A percentile compares a stretch with the other conserved stretches of the same genome.
Conservation (phyloP, 192 early-diverging fungal genomes). For the Rhizoclosmatium globosum region DNA sequence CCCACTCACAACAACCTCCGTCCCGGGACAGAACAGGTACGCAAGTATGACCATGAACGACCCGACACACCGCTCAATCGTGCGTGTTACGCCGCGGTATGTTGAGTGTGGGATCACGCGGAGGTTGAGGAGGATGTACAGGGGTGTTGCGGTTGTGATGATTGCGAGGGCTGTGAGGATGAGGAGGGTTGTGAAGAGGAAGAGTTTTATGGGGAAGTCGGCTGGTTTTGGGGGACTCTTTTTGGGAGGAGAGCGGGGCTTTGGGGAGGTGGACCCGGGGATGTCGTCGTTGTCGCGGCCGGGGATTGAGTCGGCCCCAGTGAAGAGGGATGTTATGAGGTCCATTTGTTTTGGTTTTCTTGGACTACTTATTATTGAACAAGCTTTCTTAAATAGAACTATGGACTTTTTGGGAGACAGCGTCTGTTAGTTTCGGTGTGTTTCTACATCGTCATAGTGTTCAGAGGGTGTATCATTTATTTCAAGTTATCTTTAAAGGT, state of each 20-base stretch:
- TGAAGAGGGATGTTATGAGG: background rate
- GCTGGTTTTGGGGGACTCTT: background rate
- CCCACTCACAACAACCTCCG: conserved; percentile 55
- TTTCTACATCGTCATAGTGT: too few species aligned
- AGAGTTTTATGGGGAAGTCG: conserved; percentile 1
- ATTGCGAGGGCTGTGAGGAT: background rate
- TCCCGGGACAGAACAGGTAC: conserved; percentile 44
- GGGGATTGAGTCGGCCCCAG: background rate
- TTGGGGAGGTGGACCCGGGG: background rate
- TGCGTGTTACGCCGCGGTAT: conserved; percentile 50
- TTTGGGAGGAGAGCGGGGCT: background rate
- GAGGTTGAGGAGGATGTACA: conserved; percentile 32
- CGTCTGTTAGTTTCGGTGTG: too few species aligned
- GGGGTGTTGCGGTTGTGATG: background rate
- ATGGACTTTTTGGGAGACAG: too few species aligned
- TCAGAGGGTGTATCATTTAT: too few species aligned
- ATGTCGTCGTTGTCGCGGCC: background rate
- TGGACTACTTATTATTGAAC: too few species aligned
- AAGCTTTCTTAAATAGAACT: too few species aligned
- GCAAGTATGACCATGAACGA: conserved; percentile 46
- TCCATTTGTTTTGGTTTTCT: background rate
- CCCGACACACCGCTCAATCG: conserved; percentile 51
- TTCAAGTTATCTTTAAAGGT: too few species aligned
- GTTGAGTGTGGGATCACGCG: conserved; percentile 25
- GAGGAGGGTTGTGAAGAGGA: conserved; percentile 14